These are phyloP conservation scores for Cladosporium halotolerans DNA, from an alignment of 2,329 filamentous ascomycete species.

Conservation along the genomic window DNA sequence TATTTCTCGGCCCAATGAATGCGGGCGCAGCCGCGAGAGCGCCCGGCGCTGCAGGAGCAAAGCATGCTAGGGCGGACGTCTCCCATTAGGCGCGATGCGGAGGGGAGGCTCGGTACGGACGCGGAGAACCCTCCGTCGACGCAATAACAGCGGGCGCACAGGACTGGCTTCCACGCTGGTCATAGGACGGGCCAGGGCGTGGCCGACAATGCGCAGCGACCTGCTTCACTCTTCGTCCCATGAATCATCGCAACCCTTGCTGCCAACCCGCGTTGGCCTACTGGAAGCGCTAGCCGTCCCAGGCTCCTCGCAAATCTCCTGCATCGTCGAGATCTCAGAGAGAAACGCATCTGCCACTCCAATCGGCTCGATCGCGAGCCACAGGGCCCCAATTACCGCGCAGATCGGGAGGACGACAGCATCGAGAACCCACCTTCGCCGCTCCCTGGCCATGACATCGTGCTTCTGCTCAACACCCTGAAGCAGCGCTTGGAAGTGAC, in stretches of 20 bases:
- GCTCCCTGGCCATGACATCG: slow-evolving; percentile 7
- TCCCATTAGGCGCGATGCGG: too few species aligned
- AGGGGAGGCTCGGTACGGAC: too few species aligned
- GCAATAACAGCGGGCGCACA: too few species aligned
- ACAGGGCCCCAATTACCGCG: not conserved
- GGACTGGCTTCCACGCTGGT: too few species aligned
- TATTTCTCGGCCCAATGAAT: too few species aligned
- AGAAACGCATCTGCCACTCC: slow-evolving; percentile 2
- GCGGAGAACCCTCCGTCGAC: too few species aligned
- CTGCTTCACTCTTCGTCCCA: not conserved
- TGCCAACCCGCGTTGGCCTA: not conserved
- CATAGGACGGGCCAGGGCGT: too few species aligned
- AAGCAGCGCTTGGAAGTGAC: not conserved
- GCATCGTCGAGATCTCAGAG: slow-evolving; percentile 10
- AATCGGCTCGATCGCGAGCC: slow-evolving; percentile 8
- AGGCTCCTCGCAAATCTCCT: not conserved
- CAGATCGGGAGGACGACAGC: slow-evolving; percentile 3
- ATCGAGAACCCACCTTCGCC: slow-evolving; percentile 7
- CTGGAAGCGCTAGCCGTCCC: not conserved
- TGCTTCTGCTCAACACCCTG: not conserved
- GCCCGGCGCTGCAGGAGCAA: too few species aligned
- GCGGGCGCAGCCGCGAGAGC: too few species aligned
- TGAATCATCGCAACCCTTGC: not conserved
- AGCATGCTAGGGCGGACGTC: too few species aligned
- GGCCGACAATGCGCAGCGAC: too few species aligned